Base-by-base conservation (phyloP, 2,329 filamentous ascomycete genomes). In the Karstenula rhodostoma region DNA sequence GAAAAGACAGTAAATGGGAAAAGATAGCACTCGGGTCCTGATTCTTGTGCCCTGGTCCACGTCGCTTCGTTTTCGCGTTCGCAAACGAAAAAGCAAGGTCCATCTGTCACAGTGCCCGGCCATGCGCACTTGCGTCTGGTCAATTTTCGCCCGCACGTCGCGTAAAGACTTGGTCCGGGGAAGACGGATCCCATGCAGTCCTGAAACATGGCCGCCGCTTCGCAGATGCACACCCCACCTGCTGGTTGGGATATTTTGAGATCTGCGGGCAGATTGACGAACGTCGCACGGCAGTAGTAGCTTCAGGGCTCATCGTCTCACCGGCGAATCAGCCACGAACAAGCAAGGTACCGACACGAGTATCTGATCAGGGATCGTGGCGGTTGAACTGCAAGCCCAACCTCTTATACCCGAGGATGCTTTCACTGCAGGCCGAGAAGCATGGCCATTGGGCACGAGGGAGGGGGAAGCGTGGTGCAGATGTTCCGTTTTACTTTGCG, bases 181-280 rank as follows among this genome's bases (percentile, higher is more conserved):
- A 61, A 58, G 48, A 48, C 56, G 55, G 44, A 27, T 57, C 66
- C 60, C 49, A 58, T 61, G 64, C 59, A 62, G 49, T 37, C 57
- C 61, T 66, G 67, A 67, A 69, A 68, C 65, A 50, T 60, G 56
- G 57, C 62, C 68, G 65, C 62, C 43, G 53, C 44, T 65, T 58
- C 65, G 61, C 65, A 68, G 62, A 46, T 55, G 32, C 27, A 62
- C n/a, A 66, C 63, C 68, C 68, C 67, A 59, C 67, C 70, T 72
- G 71, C 67, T 68, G 68, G 69, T 64, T 67, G 64, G 66, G 59
- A 62, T 71, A 69, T 72, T 72, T 72, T 58, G 35, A 70, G 67
- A 69, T 70, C 63, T 64, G 62, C 62, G 56, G 60, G 64, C 63
- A 71, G 69, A 70, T 74, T 65, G 59, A 64, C 67, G 63, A 53